Evolutionary conservation across 2,329 filamentous ascomycete genomes (phyloP).

Genomic region (Trichocomaceae sp.): DNA sequence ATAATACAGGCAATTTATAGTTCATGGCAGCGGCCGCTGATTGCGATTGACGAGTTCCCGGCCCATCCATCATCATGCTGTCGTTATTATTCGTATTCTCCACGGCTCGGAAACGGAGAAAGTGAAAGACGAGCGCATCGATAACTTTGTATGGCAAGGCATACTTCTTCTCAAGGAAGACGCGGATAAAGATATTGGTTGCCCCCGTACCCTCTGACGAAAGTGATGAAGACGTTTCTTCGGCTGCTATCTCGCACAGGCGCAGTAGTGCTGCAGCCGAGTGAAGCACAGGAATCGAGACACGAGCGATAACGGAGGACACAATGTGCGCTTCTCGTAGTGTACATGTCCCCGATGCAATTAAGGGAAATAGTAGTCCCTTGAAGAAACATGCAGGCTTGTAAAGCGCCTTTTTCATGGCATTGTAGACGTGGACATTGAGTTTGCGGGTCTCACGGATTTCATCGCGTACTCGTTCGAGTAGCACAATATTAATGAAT

Average conservation of each 20-base stretch:
- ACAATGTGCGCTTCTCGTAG: conserved; percentile 88
- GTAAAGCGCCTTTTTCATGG: conserved; percentile 85
- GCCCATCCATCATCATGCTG: conserved; percentile 40
- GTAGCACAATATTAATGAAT: conserved; percentile 79
- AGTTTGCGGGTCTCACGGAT: conserved; percentile 92
- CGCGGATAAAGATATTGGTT: conserved; percentile 91
- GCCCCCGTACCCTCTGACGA: conserved; percentile 76
- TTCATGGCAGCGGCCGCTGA: conserved; percentile 46
- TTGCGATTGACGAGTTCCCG: not conserved
- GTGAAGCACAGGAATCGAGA: conserved; percentile 85
- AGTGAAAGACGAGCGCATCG: conserved; percentile 93
- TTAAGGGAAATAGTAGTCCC: conserved; percentile 84
- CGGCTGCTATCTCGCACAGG: conserved; percentile 87
- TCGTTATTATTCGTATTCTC: conserved; percentile 42
- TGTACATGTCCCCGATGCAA: conserved; percentile 79
- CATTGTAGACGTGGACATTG: conserved; percentile 91
- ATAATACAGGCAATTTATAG: conserved; percentile 76
- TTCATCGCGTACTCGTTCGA: conserved; percentile 86
- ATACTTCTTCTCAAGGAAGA: conserved; percentile 93
- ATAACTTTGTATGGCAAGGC: conserved; percentile 91
- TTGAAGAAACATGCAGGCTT: conserved; percentile 97
- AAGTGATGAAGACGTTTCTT: conserved; percentile 68
- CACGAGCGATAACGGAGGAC: conserved; percentile 72
- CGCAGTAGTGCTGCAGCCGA: conserved; percentile 86
- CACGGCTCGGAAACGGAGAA: conserved; percentile 74